A percentile compares a stretch with the other conserved stretches of the same genome.
Conservation (phyloP, 2,329 filamentous ascomycete species). For the Thyridium curvatum region DNA sequence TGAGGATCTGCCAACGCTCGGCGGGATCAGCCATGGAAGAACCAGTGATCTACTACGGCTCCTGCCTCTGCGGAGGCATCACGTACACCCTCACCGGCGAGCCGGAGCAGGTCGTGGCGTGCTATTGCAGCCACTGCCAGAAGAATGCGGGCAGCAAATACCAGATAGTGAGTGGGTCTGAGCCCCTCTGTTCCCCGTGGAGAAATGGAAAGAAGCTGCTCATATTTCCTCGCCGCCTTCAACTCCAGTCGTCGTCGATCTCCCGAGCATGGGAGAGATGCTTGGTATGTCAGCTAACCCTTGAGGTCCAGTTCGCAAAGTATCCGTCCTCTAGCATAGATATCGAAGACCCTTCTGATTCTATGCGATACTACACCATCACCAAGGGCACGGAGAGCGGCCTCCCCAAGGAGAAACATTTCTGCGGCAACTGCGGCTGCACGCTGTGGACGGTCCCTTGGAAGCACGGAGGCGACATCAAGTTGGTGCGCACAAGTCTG, state of each 20-base stretch:
- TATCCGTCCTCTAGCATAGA: slow-evolving; percentile 11
- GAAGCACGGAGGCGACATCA: slow-evolving; percentile 8
- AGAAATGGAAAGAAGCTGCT: too few species aligned
- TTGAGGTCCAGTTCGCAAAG: too few species aligned
- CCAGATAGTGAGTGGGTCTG: slow-evolving; percentile 10
- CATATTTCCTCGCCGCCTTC: too few species aligned
- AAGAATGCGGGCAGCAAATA: slow-evolving; percentile 8
- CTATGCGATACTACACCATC: slow-evolving; percentile 12
- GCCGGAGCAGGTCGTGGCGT: slow-evolving; percentile 10
- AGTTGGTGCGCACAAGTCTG: slow-evolving; percentile 11
- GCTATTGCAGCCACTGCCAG: slow-evolving; percentile 13
- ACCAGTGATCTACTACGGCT: slow-evolving; percentile 2
- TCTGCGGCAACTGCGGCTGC: slow-evolving; percentile 11
- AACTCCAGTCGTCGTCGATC: too few species aligned
- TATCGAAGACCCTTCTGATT: slow-evolving; percentile 8
- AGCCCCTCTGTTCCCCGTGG: background rate
- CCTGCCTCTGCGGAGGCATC: slow-evolving; percentile 13
- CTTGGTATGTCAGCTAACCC: too few species aligned
- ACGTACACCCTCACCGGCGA: slow-evolving; percentile 9
- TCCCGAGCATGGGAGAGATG: too few species aligned
- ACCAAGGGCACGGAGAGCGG: slow-evolving; percentile 10
- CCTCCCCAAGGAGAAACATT: slow-evolving; percentile 13
- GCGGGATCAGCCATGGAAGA: too few species aligned
- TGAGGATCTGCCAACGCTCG: too few species aligned
- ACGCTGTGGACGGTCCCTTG: slow-evolving; percentile 8